These are phyloP conservation scores for Macaranga tanarius DNA, from an alignment of 441 rosid genomes.

Conservation along the genomic window DNA sequence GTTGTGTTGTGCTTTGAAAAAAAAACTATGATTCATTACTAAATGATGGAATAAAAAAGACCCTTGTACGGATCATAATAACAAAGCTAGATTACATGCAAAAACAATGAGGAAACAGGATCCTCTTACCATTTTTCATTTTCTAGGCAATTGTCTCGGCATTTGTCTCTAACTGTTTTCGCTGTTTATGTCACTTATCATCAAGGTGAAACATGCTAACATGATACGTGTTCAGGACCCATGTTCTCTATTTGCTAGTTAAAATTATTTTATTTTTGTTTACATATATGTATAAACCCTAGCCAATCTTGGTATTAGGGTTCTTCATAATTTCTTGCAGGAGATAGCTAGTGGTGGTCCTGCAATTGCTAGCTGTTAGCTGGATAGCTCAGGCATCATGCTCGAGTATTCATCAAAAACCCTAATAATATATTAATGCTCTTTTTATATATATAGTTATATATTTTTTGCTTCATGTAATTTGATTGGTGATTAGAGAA, in stretches of 20 bases:
- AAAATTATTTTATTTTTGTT: background rate
- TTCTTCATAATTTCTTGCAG: constrained; percentile 19
- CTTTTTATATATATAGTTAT: no score
- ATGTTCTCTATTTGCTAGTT: constrained; percentile 20
- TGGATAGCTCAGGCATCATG: background rate
- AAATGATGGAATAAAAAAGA: constrained; percentile 31
- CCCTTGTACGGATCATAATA: constrained; percentile 36
- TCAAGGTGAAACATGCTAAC: constrained; percentile 38
- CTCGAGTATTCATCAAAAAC: constrained; percentile 8
- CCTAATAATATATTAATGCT: constrained; percentile 13
- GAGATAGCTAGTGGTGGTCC: constrained; percentile 33
- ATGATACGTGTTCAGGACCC: constrained; percentile 36
- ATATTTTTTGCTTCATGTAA: background rate
- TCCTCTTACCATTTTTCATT: constrained; percentile 35
- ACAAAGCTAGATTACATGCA: constrained; percentile 28
- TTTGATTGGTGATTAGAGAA: constrained; percentile 26
- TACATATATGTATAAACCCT: background rate
- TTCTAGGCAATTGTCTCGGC: constrained; percentile 59
- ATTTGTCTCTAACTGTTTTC: constrained; percentile 50
- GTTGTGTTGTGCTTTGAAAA: constrained; percentile 34
- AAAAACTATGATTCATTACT: constrained; percentile 26
- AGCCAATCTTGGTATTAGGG: constrained; percentile 35
- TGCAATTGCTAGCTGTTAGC: background rate
- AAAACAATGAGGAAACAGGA: constrained; percentile 48
- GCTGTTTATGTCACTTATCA: constrained; percentile 22